These are phyloP conservation scores for Austroboletus novae-zelandiae DNA, from an alignment of 1,284 basidiomycete species.

Conservation along the genomic window DNA sequence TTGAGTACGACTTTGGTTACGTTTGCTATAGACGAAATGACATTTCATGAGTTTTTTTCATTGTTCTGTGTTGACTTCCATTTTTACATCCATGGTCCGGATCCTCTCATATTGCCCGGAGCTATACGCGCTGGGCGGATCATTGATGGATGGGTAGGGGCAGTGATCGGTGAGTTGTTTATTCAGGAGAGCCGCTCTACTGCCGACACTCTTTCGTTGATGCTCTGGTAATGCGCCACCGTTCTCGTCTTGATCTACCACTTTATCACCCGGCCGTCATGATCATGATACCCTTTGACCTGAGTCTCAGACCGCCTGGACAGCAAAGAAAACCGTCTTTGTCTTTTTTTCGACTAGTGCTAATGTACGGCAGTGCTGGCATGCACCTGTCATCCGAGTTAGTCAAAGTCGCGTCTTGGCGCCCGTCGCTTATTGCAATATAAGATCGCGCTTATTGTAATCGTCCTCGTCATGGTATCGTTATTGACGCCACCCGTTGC, in stretches of 20 bases:
- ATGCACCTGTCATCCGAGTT: no score
- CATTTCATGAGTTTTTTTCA: conserved; percentile 13
- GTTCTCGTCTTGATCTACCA: conserved; percentile 5
- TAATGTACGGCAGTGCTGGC: no score
- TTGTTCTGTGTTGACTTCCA: conserved; percentile 6
- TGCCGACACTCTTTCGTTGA: not conserved
- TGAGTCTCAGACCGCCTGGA: no score
- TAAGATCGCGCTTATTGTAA: no score
- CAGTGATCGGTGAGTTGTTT: not conserved
- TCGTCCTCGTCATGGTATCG: no score
- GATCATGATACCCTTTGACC: no score
- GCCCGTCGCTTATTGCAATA: no score
- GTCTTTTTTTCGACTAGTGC: no score
- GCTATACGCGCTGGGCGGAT: conserved; percentile 10
- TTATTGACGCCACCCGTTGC: no score
- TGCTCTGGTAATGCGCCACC: not conserved
- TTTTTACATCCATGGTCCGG: not conserved
- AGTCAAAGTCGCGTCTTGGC: no score
- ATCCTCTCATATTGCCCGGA: not conserved
- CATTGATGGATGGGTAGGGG: conserved; percentile 3
- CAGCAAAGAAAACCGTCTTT: no score
- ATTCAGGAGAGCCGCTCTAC: not conserved
- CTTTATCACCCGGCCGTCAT: no score
- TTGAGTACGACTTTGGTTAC: conserved; percentile 24
- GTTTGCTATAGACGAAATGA: conserved; percentile 22